Evolutionary conservation across 2,329 filamentous ascomycete genomes (phyloP).

Genomic region (Nothophoma quercina): DNA sequence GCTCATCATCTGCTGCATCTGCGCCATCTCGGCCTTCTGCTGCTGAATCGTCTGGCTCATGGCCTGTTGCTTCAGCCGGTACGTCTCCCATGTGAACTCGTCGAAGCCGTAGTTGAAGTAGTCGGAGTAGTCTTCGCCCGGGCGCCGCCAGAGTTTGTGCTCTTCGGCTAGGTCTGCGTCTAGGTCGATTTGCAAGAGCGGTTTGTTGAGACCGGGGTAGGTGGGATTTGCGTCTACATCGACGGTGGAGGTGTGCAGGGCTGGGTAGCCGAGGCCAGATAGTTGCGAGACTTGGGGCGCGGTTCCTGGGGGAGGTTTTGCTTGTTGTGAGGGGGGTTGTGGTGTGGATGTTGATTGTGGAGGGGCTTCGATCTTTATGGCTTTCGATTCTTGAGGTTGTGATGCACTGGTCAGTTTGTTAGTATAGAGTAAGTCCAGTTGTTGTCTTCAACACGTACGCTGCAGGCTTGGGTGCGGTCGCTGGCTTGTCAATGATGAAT

Average conservation of each 20-base stretch:
- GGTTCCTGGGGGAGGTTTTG: conserved; percentile 25
- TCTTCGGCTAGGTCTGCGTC: conserved; percentile 66
- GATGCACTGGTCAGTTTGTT: conserved; percentile 30
- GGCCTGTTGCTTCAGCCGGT: conserved; percentile 85
- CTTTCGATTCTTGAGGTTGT: conserved; percentile 44
- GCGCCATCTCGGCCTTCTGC: conserved; percentile 75
- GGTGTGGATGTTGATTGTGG: conserved; percentile 35
- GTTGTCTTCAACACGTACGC: conserved; percentile 44
- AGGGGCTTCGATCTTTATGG: conserved; percentile 49
- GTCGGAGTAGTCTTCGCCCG: conserved; percentile 92
- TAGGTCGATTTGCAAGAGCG: conserved; percentile 66
- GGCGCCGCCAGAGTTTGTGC: conserved; percentile 93
- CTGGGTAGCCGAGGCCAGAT: conserved; percentile 62
- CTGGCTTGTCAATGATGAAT: conserved; percentile 59
- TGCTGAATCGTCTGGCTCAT: conserved; percentile 79
- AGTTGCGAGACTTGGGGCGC: conserved; percentile 33
- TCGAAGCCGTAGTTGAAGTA: conserved; percentile 99
- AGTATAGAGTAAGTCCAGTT: conserved; percentile 19
- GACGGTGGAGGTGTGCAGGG: conserved; percentile 76
- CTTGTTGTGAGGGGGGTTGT: conserved; percentile 20
- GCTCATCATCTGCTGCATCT: conserved; percentile 67
- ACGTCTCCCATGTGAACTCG: conserved; percentile 96
- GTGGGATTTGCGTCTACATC: conserved; percentile 84
- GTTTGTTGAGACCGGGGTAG: conserved; percentile 77
- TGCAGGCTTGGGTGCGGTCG: conserved; percentile 50